Evolutionary conservation across 1,139 yeast genomes (phyloP).

Genomic region (Saccharomycopsis hybrid): DNA sequence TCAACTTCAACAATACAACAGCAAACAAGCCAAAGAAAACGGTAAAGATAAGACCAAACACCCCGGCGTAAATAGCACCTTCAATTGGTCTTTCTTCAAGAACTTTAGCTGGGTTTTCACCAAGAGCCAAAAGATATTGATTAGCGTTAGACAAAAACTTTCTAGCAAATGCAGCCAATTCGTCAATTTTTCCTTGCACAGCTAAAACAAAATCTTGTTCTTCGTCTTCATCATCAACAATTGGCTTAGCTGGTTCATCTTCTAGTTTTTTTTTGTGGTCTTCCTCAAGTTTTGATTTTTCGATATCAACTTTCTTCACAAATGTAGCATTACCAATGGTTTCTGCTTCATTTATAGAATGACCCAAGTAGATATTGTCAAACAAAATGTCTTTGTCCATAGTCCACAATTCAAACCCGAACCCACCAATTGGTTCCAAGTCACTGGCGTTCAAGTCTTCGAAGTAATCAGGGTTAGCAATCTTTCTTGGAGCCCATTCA

Average conservation of each 20-base stretch:
- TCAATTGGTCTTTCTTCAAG: conserved; percentile 42
- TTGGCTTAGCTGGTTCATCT: conserved; percentile 35
- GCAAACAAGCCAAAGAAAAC: conserved; percentile 38
- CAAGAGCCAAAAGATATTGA: conserved; percentile 11
- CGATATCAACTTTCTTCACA: conserved; percentile 53
- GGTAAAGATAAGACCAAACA: conserved; percentile 36
- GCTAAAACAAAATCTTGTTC: conserved; percentile 22
- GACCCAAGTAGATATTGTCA: conserved; percentile 82
- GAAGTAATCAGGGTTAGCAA: conserved; percentile 64
- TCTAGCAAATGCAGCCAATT: conserved; percentile 26
- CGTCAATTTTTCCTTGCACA: conserved; percentile 21
- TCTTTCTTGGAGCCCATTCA: conserved; percentile 62
- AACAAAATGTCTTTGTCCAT: conserved; percentile 70
- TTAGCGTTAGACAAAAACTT: conserved; percentile 29
- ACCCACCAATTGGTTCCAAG: conserved; percentile 65
- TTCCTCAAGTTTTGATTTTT: conserved; percentile 32
- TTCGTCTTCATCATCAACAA: conserved; percentile 29
- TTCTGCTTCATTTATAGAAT: conserved; percentile 77
- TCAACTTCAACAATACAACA: conserved; percentile 28
- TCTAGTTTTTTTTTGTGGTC: conserved; percentile 36
- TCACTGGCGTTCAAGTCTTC: conserved; percentile 55
- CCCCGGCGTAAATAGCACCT: conserved; percentile 40
- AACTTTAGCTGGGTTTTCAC: conserved; percentile 35
- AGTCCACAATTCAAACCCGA: conserved; percentile 90
- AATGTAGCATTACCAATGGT: conserved; percentile 71